Base-by-base conservation (phyloP, 768 basidiomycete genomes). In the Xerocomus spinulosus region DNA sequence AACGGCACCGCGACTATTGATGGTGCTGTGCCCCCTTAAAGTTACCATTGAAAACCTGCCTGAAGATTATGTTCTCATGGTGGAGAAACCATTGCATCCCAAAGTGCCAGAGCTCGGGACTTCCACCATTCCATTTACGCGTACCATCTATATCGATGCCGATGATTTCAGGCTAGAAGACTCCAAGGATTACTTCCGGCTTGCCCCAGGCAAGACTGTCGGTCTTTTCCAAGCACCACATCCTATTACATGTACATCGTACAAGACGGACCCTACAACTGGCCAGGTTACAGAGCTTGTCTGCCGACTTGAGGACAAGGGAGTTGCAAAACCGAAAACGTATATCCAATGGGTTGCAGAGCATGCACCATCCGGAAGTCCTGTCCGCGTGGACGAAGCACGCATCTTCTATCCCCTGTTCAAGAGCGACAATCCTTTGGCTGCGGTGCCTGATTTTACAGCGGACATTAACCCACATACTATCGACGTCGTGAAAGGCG, bases 331-430 rank as follows among this genome's bases (percentile, higher is more conserved):
- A 67, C 87, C 90, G 12, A 97, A 95, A 63, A 82, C 92, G 25
- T 97, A 82, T 68, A 92, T 98, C 58, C 95, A 98, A 61, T 99
- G 95, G 95, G 91, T 99, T 13, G 92, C 89, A 21, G 85, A 90
- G 61, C 87, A 93, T 63, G 68, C 74, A 7, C 70, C 80, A 18
- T 84, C 87, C 2, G 82, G 84, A 7, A 90, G 87, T 56, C 92
- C 94, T 14, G 87, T 97, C 46, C 70, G 69, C 39, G 76, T 98
- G 55, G 85, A 91, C 64, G 94, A 99, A 69, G 88, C 87, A 32
- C 83, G 94, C 37, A 77, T 96, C 57, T 98, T 98, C 78, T 80
- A 92, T 61, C 87, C 83, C 18, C 72, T 99, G 4, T 99, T 98
- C 83, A 92, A 89, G 70, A 91, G 87, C 55, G 93, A 95, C 61